Evolutionary conservation across 148 eudicot genomes (phyloP), one percentile per base, ranked within the genome.

Genomic region (Rhododendron mucronatum): DNA sequence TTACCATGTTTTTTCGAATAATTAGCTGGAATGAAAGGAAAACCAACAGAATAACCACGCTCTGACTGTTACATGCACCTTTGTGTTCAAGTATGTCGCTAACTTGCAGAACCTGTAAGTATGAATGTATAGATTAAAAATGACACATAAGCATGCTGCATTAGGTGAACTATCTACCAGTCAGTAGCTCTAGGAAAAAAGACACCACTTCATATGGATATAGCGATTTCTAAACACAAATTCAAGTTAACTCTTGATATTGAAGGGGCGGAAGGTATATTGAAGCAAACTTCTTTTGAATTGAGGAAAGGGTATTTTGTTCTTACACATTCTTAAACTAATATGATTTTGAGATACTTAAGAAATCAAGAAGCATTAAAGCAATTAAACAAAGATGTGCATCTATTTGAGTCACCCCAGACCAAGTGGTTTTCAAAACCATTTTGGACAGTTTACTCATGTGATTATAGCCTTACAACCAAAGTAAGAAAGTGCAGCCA

Each of bases 1-100:
- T 89, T 95, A 96, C 99, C 95, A 88, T 91, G 86, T 93, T 93
- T 88, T 88, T 93, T 90, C 86, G 93, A 86, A 93, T 96, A 57
- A 95, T 89, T 81, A 96, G 86, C 83, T 95, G 97, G 83, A 93
- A 93, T 85, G 95, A 92, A 85, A 96, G 93, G 89, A 95, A 96
- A 88, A 95, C 99, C 94, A 96, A 87, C 87, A 96, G 87, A 82
- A 96, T 90, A 69, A 96, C 69, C 78, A 95, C 97, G 65, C 98
- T 94, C 81, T 87, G 90, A 51, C 91, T 95, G 87, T 88, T 96
- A 87, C 96, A 95, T 55, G 95, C 94, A 75, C 98, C 95, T 87
- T 96, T 96, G 85, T 90, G 88, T 89, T 96, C 99, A 74, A 96
- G 93, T 83, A 96, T 90, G 88, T 96, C 98, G 80, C 98, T 92